Evolutionary conservation across 805 yeast genomes (phyloP), one percentile per base, ranked within the genome.

Genomic region (Candida mattraensis): DNA sequence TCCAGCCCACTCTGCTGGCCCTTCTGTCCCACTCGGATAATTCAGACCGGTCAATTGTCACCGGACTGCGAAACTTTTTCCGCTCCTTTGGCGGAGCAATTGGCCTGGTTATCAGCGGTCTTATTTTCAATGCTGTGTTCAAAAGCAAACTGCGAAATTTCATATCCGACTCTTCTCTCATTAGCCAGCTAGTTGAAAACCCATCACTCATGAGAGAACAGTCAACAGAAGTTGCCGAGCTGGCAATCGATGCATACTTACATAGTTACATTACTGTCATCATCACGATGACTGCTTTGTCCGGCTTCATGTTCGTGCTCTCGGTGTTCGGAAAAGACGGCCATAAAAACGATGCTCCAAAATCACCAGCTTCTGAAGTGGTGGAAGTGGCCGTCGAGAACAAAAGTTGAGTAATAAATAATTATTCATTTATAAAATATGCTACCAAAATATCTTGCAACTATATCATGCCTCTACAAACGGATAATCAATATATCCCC

Each of bases 11-110:
- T 0, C 60, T 72, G 58, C 70, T 73, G 9, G 78, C 78, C 1
- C 63, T 66, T 23, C 72, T 64, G 47, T 74, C 76, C 1, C 73
- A 72, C 37, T 58, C 76, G 6, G 57, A 49, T 29, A 63, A 67
- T 30, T 56, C 68, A 2, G 80, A 76, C 42, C 51, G 82, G 28
- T 76, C 80, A 0, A 74, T 76, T 5, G 74, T 72, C 7, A 74
- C 75, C 9, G 66, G 76, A 7, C 61, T 76, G 5, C 62, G 81
- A 45, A 74, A 73, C 43, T 74, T 74, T 10, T 45, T 74, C 22
- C 59, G 81, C 33, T 70, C 76, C 12, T 67, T 76, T 44, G 82
- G 81, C 15, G 79, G 79, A 12, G 69, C 79, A 0, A 58, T 72
- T 21, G 82, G 81, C 0, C 58, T 74, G 20, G 76, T 39, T 14